Evolutionary conservation across 306 rosid genomes (phyloP), one percentile per base, ranked within the genome.

Genomic region (Begonia fuchsioides): DNA sequence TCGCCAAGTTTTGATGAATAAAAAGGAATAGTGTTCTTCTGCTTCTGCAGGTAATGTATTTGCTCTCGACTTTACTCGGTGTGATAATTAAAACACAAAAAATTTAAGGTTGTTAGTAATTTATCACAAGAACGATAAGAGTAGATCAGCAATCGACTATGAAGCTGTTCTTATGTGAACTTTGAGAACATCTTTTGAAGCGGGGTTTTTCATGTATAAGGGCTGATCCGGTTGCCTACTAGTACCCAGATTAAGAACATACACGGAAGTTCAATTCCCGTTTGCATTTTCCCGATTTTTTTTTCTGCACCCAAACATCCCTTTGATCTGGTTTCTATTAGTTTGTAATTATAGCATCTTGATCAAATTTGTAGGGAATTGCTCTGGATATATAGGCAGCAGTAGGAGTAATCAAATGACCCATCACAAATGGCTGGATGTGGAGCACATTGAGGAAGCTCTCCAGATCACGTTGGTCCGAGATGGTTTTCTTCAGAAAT

Each of bases 391-490:
- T 67, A 41, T 61, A 59, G 0, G 72, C 59, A 38, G 53, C 66
- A 39, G 53, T 55, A 18, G 64, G 64, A 26, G 39, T 59, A 50
- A 67, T 67, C 46, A 54, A 45, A 44, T 32, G n/a, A n/a, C 62
- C 14, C 58, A 60, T 49, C 66, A 60, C 50, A 52, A 13, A 15
- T 67, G 72, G 72, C 52, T 67, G 2, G 66, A 67, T 53, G 72
- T 67, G 57, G 72, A 55, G 51, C 72, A 67, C 50, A 60, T 60
- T 50, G 65, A 67, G 60, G 72, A 67, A 60, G 72, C 72, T 16
- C 14, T 49, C 38, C 67, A 67, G 47, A 60, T 60, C 44, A 60
- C 14, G 18, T 15, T 67, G 14, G 67, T 67, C 15, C 62, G 72
- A 67, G 63, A 67, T 67, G 72, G 72, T 67, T 67, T 60, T 67